Base-by-base conservation (phyloP, 768 basidiomycete species). In the Calvatia gigantea region DNA sequence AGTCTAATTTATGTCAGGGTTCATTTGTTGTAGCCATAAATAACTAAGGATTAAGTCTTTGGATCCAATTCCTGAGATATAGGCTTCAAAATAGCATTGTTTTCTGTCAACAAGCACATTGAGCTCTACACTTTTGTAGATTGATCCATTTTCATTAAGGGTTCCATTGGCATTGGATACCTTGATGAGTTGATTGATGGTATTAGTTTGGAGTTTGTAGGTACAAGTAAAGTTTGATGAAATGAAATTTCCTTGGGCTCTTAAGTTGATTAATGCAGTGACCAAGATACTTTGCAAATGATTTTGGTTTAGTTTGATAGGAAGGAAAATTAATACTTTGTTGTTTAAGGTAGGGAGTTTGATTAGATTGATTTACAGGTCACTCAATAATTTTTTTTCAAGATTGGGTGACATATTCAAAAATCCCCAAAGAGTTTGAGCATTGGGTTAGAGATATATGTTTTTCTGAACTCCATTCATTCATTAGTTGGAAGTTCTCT, bases 161-260 rank as follows among this genome's bases (percentile, higher is more conserved):
- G n/a, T n/a, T n/a, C n/a, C n/a, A n/a, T n/a, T n/a, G n/a, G n/a
- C n/a, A n/a, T n/a, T n/a, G n/a, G 8, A 9, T 50, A 35, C 15
- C 54, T n/a, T n/a, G n/a, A 21, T 1, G 21, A 4, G 25, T 15
- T 46, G 11, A 23, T 43, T 17, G 27, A 8, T 4, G 50, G 15
- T 15, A 17, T 19, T 0, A 50, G 4, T 41, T 51, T n/a, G n/a
- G n/a, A n/a, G n/a, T 45, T 23, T 32, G n/a, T 12, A 4, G 11
- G 4, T n/a, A 5, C 25, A 42, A 19, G 15, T 50, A 12, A 17
- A 57, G 29, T 55, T 51, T 39, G 48, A 48, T 17, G 59, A 48
- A 6, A 62, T 60, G 29, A 62, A 62, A n/a, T 42, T 54, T 52
- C 58, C 61, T 58, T 43, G 25, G 2, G 58, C 61, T 41, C 58